Conservation (phyloP, 495 filamentous ascomycete genomes). For the Penicillium steckii region DNA sequence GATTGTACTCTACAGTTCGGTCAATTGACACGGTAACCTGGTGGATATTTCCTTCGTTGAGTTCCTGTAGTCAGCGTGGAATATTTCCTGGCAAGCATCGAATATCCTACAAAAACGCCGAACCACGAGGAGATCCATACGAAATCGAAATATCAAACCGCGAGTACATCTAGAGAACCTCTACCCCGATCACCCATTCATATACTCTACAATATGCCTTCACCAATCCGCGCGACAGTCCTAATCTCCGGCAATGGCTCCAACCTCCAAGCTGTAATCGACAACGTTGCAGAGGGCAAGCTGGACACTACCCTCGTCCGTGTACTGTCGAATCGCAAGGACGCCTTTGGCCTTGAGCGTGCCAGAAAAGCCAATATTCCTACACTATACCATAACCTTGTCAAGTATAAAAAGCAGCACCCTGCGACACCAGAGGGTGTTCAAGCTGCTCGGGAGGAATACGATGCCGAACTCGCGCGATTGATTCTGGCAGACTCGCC, state of each 20-base stretch:
- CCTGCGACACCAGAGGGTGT: conserved; percentile 42
- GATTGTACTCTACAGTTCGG: not conserved
- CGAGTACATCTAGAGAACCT: not conserved
- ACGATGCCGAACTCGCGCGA: conserved; percentile 78
- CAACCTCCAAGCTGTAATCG: conserved; percentile 89
- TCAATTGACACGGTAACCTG: not conserved
- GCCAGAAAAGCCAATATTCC: conserved; percentile 70
- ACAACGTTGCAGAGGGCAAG: conserved; percentile 54
- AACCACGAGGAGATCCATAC: not conserved
- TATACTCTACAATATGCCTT: conserved; percentile 22
- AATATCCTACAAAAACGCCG: not conserved
- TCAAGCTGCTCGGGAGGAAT: conserved; percentile 58
- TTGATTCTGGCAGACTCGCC: conserved; percentile 67
- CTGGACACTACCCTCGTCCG: conserved; percentile 68
- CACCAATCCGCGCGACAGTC: conserved; percentile 52
- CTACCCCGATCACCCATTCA: not conserved
- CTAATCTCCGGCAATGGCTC: conserved; percentile 80
- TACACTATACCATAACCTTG: conserved; percentile 82
- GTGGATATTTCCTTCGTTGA: not conserved
- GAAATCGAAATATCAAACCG: not conserved
- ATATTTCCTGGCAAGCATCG: not conserved
- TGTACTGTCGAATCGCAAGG: conserved; percentile 79
- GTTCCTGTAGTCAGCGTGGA: not conserved
- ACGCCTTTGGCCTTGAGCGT: conserved; percentile 74
- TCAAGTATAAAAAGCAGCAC: conserved; percentile 60